Percentiles rank a stretch among this genome's conserved stretches.
Evolutionary conservation across 2,329 filamentous ascomycete species (phyloP).

Genomic region (Ophiostoma novo-ulmi): DNA sequence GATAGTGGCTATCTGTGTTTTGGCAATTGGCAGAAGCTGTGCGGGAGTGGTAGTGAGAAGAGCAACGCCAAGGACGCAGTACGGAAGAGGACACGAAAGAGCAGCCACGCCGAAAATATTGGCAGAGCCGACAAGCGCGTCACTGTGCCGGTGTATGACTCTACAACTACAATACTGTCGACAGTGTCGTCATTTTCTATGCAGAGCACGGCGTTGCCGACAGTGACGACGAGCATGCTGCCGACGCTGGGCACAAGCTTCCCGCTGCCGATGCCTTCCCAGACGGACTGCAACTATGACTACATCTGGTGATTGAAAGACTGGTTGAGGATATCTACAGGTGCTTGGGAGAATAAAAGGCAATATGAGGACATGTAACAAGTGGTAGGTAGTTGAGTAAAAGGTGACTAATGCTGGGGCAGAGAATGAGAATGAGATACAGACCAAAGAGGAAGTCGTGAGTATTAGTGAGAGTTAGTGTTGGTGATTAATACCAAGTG

Average conservation of each 20-base stretch:
- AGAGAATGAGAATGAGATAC: background rate
- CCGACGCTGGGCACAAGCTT: slow-evolving; percentile 18
- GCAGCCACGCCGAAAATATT: background rate
- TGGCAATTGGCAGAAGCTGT: slow-evolving; percentile 24
- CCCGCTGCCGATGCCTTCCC: slow-evolving; percentile 25
- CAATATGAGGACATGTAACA: background rate
- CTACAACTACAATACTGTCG: background rate
- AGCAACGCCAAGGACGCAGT: background rate
- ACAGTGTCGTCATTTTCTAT: background rate
- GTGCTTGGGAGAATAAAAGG: background rate
- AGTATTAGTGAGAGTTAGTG: background rate
- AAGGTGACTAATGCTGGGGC: background rate
- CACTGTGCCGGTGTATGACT: background rate
- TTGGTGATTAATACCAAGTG: background rate
- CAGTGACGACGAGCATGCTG: slow-evolving; percentile 8
- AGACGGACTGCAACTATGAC: slow-evolving; percentile 26
- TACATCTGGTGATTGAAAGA: slow-evolving; percentile 22
- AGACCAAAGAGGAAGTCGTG: background rate
- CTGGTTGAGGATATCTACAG: background rate
- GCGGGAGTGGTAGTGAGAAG: background rate
- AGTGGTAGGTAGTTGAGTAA: background rate
- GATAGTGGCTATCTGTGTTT: slow-evolving; percentile 22
- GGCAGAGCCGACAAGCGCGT: background rate
- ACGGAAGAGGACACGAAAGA: slow-evolving; percentile 1
- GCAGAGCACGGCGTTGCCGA: background rate